Conservation (phyloP, 345 rosid species). For the Gossypium anomalum region DNA sequence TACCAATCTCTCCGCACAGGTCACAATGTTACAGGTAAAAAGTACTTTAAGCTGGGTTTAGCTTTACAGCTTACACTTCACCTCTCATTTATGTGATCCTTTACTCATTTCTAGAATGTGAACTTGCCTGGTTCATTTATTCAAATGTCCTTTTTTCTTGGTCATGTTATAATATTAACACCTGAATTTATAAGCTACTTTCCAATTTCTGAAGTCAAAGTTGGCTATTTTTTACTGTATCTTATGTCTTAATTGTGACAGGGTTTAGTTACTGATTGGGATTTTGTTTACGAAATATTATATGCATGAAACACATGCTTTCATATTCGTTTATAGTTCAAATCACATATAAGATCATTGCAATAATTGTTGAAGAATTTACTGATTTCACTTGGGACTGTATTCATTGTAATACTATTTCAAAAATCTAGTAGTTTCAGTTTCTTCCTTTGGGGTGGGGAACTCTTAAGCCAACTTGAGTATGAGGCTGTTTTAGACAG, state of each 20-base stretch:
- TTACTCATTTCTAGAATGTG: not conserved
- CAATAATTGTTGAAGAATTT: not conserved
- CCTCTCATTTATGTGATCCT: not conserved
- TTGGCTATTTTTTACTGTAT: not conserved
- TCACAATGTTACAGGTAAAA: slow-evolving; percentile 81
- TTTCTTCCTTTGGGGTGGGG: not conserved
- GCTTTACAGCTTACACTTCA: not conserved
- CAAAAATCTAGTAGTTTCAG: not conserved
- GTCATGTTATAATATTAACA: not conserved
- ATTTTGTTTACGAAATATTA: not conserved
- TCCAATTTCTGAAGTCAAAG: not conserved
- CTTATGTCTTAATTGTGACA: not conserved
- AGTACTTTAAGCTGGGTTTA: not conserved
- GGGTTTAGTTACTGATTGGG: not conserved
- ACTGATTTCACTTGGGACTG: not conserved
- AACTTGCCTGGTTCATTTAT: not conserved
- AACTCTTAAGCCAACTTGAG: not conserved
- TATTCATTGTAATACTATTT: not conserved
- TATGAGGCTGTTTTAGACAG: not conserved
- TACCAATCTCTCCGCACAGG: slow-evolving; percentile 93
- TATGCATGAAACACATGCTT: not conserved
- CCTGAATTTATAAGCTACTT: not conserved
- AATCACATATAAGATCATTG: not conserved
- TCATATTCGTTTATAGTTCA: not conserved
- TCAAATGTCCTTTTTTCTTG: not conserved